Base-by-base conservation (phyloP, 305 asterid genomes). In the Galium porrigens region DNA sequence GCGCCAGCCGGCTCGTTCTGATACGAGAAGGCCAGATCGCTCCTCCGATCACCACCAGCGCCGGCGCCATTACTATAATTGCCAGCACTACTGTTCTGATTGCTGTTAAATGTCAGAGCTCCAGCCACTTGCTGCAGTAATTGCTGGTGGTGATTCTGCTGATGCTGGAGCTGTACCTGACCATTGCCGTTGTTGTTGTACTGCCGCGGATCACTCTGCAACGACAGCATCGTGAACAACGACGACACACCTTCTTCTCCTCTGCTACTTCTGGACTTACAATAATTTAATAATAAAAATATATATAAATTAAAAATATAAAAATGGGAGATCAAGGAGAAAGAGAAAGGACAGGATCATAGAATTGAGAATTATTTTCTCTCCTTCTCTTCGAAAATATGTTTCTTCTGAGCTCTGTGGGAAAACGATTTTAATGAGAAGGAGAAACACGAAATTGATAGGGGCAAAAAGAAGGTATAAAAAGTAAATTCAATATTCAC, bases 191-290 rank as follows among this genome's bases (percentile, higher is more conserved):
- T 83, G 67, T 79, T 83, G 74, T 62, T 80, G 77, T 79, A 78
- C 78, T 84, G 87, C 77, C 90, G 83, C 78, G 84, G 86, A 81
- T 90, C 95, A 77, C 83, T 81, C 83, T 86, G 95, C 86, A 88
- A 77, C 80, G 96, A 88, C 82, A 90, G 87, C 97, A 90, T 90
- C 59, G 9, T 58, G 42, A 33, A 30, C 39, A 30, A 4, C 62
- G 59, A 64, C 27, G 48, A 32, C 15, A 29, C 22, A 18, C 4
- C 20, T 33, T 10, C 27, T 25, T 51, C 6, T 22, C 58, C 2
- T 56, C 61, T 41, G 32, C 39, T 14, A 34, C n/a, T 7, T 29
- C 36, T 61, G 41, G 37, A 25, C 41, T 37, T 20, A 14, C 22
- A 27, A 1, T 37, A 34, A 39, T 11, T 41, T 41, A 41, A 12